phyloP scores from a whole-genome alignment of 2,329 filamentous ascomycete genomes.

The Sporothrix sp. region DNA sequence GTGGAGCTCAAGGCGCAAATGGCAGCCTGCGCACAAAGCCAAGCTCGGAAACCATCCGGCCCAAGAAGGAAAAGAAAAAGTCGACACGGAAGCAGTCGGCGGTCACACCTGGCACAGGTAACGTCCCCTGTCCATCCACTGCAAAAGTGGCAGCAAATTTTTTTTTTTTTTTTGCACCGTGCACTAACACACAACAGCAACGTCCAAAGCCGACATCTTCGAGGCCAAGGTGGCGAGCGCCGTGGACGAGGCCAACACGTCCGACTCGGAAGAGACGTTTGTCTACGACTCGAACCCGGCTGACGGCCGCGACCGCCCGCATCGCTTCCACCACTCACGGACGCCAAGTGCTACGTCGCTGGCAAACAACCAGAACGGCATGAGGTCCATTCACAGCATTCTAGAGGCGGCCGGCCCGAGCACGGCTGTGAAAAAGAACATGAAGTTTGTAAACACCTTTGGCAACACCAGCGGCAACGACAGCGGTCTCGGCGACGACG shows the following conservation, averaged over 20 bases:
- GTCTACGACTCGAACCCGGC: slow-evolving; percentile 98
- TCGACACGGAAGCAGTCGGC: slow-evolving; percentile 61
- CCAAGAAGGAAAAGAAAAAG: slow-evolving; percentile 87
- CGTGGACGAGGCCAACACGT: slow-evolving; percentile 91
- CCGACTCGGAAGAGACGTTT: slow-evolving; percentile 96
- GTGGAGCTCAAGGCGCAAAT: slow-evolving; percentile 53
- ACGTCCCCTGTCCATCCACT: no score
- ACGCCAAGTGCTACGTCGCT: slow-evolving; percentile 90
- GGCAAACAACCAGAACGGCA: slow-evolving; percentile 52
- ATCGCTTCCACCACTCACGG: slow-evolving; percentile 67
- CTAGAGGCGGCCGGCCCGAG: slow-evolving; percentile 42
- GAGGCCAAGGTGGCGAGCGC: slow-evolving; percentile 94
- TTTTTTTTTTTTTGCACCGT: not conserved
- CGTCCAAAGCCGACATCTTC: slow-evolving; percentile 95
- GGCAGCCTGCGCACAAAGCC: slow-evolving; percentile 76
- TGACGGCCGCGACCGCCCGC: slow-evolving; percentile 50
- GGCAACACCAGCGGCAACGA: slow-evolving; percentile 51
- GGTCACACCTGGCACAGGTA: slow-evolving; percentile 64
- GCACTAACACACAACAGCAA: slow-evolving; percentile 43
- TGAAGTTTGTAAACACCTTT: slow-evolving; percentile 89
- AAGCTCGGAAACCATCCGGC: slow-evolving; percentile 91
- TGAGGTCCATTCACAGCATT: slow-evolving; percentile 57
- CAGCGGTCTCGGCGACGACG: slow-evolving; percentile 51
- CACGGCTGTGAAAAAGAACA: slow-evolving; percentile 71
- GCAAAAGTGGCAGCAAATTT: not conserved